Evolutionary conservation across 2,329 filamentous ascomycete genomes (phyloP), one percentile per base, ranked within the genome.

Genomic region (Sclerotinia trifoliorum): DNA sequence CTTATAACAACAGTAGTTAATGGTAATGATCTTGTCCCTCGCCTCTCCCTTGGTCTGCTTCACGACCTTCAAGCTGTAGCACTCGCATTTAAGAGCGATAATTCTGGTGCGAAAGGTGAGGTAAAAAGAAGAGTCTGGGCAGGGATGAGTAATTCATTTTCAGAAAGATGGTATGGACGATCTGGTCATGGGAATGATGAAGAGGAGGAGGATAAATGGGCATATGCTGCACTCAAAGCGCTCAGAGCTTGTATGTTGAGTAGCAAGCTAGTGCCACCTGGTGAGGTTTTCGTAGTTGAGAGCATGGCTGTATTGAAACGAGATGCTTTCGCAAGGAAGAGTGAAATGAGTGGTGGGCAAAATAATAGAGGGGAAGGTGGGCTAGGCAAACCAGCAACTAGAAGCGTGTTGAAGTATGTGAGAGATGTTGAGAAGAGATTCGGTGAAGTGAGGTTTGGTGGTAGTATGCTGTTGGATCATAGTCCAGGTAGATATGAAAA

Each of bases 1-100:
- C 83, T 94, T 10, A 89, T 94, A 70, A 94, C 91, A 3, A 92
- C 87, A 11, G 83, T 91, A 5, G 85, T 93, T 15, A 89, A 93
- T 73, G 88, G 89, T 24, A 85, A 88, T 75, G 91, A 94, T 75
- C 80, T 93, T 13, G 90, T 94, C 0, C 91, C 91, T 0, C 88
- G 86, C 65, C 83, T 94, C 5, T 93, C 90, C 0, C 83, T 93
- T 0, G 91, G 91, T 3, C 84, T 91, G 0, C 80, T 94, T 2
- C 90, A 92, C 73, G 91, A 94, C 76, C 85, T 93, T 68, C 90
- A 92, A 77, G 87, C 88, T 1, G 83, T 91, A 1, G 88, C 90
- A 0, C 79, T 92, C 0, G 88, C 89, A 0, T 91, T 93, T 79
- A 92, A 92, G 78, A 85, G 85, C 17, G 90, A 93, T 77, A 85